These are phyloP conservation scores for Astrephomene gubernaculifera DNA, from an alignment of 139 green algal genomes.

Conservation along the genomic window DNA sequence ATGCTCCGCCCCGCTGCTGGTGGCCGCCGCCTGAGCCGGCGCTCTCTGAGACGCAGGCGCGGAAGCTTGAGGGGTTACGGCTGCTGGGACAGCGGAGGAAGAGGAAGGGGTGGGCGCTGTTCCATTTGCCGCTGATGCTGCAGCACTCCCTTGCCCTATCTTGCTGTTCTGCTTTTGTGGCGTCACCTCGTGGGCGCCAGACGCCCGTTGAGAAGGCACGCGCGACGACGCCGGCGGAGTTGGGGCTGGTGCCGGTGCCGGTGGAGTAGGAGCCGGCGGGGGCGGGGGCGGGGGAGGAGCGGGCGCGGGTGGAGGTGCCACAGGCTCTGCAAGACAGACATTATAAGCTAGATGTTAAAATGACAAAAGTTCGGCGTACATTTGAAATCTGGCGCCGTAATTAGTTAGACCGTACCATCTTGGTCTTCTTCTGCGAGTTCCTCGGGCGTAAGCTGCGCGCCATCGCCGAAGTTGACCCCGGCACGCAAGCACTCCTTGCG, in stretches of 20 bases:
- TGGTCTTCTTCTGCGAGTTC: conserved; percentile 35
- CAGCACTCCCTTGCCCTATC: background rate
- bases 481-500: conserved; percentile 48
- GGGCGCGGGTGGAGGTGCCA: no score
- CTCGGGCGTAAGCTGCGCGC: conserved; percentile 22
- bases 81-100: no score
- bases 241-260: background rate
- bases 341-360: background rate
- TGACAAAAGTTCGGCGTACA: no score
- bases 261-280: background rate
- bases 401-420: conserved; percentile 12
- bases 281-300: background rate
- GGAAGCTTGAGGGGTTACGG: no score
- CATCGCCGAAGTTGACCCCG: conserved; percentile 57
- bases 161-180: background rate
- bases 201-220: background rate
- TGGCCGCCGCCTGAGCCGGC: no score
- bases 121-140: background rate
- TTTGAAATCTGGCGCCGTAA: no score
- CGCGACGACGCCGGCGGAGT: background rate
- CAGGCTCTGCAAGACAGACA: background rate
- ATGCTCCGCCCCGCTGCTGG: background rate
- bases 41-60: no score
- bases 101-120: no score
- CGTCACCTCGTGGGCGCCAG: background rate